Conservation (phyloP, 106 monocot genomes). For the Xerophyta viscosa region DNA sequence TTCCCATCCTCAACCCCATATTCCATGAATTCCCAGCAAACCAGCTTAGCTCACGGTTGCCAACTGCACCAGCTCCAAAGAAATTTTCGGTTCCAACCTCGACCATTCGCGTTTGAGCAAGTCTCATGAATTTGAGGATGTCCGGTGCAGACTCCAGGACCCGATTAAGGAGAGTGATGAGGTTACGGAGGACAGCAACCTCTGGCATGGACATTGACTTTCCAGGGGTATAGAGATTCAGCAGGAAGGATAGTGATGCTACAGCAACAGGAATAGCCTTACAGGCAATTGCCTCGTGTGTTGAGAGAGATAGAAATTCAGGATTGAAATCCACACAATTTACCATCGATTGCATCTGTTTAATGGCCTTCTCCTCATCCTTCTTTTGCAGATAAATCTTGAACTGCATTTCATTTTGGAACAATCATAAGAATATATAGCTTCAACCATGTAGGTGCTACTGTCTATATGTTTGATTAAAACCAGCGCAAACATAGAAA, state of each 20-base stretch:
- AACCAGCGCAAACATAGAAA: too few relatives aligned
- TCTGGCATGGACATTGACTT: slow-evolving; percentile 72
- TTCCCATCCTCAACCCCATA: slow-evolving; percentile 66
- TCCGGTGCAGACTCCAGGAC: slow-evolving; percentile 30
- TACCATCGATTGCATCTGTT: slow-evolving; percentile 66
- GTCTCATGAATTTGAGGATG: slow-evolving; percentile 53
- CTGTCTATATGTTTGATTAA: too few relatives aligned
- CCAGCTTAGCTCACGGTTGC: slow-evolving; percentile 68
- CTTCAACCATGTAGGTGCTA: too few relatives aligned
- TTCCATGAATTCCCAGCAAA: slow-evolving; percentile 91
- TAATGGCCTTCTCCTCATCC: slow-evolving; percentile 67
- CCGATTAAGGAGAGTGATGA: slow-evolving; percentile 53
- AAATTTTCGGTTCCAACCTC: slow-evolving; percentile 54
- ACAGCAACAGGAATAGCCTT: slow-evolving; percentile 49
- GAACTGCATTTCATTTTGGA: slow-evolving; percentile 25
- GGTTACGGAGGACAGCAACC: slow-evolving; percentile 64
- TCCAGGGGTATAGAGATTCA: slow-evolving; percentile 65
- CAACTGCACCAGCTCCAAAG: slow-evolving; percentile 61
- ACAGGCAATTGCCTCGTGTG: slow-evolving; percentile 80
- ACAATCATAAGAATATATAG: too few relatives aligned
- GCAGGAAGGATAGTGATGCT: slow-evolving; percentile 58
- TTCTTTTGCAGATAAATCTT: slow-evolving; percentile 79
- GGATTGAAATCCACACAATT: slow-evolving; percentile 76
- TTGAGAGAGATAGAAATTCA: slow-evolving; percentile 71
- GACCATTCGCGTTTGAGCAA: slow-evolving; percentile 39